Base-by-base conservation (phyloP, 2,329 filamentous ascomycete species). In the Diaporthe humulicola region DNA sequence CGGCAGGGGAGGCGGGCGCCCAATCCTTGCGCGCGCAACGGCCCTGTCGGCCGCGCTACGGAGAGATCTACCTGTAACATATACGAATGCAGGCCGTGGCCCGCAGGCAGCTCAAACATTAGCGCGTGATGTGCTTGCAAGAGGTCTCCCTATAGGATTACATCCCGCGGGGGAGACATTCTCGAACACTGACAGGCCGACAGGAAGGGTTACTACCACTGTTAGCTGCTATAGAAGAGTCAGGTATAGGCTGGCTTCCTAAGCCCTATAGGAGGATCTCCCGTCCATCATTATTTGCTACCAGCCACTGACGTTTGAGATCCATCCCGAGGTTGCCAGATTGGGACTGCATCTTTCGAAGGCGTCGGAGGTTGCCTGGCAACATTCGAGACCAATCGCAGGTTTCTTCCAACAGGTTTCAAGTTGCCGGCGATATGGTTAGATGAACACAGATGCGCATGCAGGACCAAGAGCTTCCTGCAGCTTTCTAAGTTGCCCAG, bases 61-160 rank as follows among this genome's bases (percentile, higher is more conserved):
- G 10, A 25, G 30, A 54, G 48, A 54, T 69, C 45, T 67, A 52
- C 64, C 64, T 52, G 64, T 67, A 38, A 67, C 64, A 40, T 52
- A 40, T 38, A 52, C 64, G 22, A 67, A 67, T 52, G 33, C 45
- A 52, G 64, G 30, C 22, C 8, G 45, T 67, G 28, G 64, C 48
- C 64, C 48, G 64, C 48, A 40, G 64, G 48, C 64, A 69, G 48
- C 48, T 69, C 64, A 69, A 69, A 69, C 64, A 4, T 54, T 69
- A 69, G 64, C 64, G 64, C 64, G 64, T 54, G 64, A 54, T 28
- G 33, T 54, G 45, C 15, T 12, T 14, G n/a, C 22, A 22, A 8
- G 22, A 22, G 6, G 8, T 36, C 48, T 69, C 48, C 64, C 48
- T 69, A 69, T 54, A 69, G 48, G 64, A 69, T 40, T 40, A 14